Conservation (phyloP, 139 green algal species). For the Tetraselmis chui region DNA sequence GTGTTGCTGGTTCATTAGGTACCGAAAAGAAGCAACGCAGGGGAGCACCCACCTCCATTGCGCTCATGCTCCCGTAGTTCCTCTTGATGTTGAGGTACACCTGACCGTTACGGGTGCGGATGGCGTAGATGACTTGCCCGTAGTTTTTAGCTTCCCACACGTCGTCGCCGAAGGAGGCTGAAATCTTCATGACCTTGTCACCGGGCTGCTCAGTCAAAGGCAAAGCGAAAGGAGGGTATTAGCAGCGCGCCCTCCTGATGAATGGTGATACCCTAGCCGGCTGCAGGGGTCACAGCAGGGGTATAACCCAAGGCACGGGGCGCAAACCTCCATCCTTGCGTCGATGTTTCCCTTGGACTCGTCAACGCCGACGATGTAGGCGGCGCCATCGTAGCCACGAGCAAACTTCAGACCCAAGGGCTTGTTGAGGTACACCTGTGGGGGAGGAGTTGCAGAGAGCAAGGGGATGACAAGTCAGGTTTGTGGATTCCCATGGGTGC, state of each 20-base stretch:
- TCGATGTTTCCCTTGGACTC: conserved; percentile 64
- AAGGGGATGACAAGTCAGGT: too few relatives aligned
- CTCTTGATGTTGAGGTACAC: conserved; percentile 88
- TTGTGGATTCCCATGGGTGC: too few relatives aligned
- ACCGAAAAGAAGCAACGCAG: too few relatives aligned
- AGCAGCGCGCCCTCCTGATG: too few relatives aligned
- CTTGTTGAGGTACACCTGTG: conserved; percentile 76
- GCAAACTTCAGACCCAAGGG: conserved; percentile 87
- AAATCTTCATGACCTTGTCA: conserved; percentile 86
- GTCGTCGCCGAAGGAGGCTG: conserved; percentile 91
- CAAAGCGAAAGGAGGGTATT: too few relatives aligned
- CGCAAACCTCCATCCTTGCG: conserved; percentile 49
- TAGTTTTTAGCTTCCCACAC: conserved; percentile 94
- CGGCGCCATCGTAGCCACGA: conserved; percentile 79
- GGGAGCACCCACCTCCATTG: conserved; percentile 69
- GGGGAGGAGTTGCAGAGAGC: too few relatives aligned
- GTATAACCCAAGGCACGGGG: too few relatives aligned
- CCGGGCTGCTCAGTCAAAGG: conserved; percentile 48
- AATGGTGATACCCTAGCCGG: too few relatives aligned
- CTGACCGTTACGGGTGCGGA: conserved; percentile 87
- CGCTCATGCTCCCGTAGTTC: conserved; percentile 75
- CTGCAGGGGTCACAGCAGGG: too few relatives aligned
- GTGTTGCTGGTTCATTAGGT: too few relatives aligned
- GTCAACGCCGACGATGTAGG: conserved; percentile 70
- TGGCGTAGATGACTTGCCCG: conserved; percentile 93